phyloP scores from a whole-genome alignment of 768 basidiomycete species.

The Trametes cingulata region DNA sequence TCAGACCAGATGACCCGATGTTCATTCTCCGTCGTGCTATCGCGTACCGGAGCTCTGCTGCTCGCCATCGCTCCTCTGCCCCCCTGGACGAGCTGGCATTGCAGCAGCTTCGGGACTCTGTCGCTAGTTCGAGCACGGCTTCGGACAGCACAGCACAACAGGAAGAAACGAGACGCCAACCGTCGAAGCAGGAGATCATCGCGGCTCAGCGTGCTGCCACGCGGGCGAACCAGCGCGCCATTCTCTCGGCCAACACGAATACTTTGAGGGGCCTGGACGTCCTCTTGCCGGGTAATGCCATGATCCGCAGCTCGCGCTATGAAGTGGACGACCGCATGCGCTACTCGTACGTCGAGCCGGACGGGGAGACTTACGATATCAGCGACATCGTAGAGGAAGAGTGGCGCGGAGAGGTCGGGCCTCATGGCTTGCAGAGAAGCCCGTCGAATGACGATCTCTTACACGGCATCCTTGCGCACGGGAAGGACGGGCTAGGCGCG shows the following conservation, averaged over 20 bases:
- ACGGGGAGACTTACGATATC: slow-evolving; percentile 91
- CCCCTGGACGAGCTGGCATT: slow-evolving; percentile 85
- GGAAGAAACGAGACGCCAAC: slow-evolving; percentile 43
- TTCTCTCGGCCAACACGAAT: slow-evolving; percentile 85
- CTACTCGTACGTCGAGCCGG: slow-evolving; percentile 90
- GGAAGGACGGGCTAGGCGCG: slow-evolving; percentile 61
- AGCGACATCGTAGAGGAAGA: slow-evolving; percentile 92
- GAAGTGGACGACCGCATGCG: slow-evolving; percentile 73
- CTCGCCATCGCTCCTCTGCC: slow-evolving; percentile 70
- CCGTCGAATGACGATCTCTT: slow-evolving; percentile 59
- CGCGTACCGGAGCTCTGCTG: slow-evolving; percentile 68
- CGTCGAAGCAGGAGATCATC: slow-evolving; percentile 86
- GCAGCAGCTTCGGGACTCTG: slow-evolving; percentile 66
- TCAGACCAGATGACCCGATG: slow-evolving; percentile 80
- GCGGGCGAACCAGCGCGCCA: slow-evolving; percentile 81
- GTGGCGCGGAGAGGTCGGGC: slow-evolving; percentile 50
- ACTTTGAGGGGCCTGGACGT: slow-evolving; percentile 88
- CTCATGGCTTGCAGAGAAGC: slow-evolving; percentile 22
- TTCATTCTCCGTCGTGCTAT: slow-evolving; percentile 87
- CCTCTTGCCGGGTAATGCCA: slow-evolving; percentile 78
- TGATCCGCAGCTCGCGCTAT: slow-evolving; percentile 81
- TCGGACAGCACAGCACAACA: slow-evolving; percentile 42
- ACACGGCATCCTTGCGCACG: slow-evolving; percentile 61
- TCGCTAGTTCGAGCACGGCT: slow-evolving; percentile 55
- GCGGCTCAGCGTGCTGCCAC: slow-evolving; percentile 88